Evolutionary conservation across 352 stramenopile species (phyloP).

Genomic region (Blastocystis sp.): DNA sequence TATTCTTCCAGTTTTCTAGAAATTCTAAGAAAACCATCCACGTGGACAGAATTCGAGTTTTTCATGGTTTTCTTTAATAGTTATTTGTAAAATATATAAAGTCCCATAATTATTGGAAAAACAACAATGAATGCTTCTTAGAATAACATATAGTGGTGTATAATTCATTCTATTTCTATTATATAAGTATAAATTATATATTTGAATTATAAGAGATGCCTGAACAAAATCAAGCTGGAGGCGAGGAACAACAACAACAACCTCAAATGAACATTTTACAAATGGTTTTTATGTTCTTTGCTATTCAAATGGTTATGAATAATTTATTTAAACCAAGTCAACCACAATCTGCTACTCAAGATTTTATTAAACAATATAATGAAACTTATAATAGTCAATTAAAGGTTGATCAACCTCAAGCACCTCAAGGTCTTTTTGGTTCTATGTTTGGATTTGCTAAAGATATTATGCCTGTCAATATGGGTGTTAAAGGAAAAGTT

Average conservation of each 20-base stretch:
- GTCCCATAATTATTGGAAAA: no score
- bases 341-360: conserved; percentile 1
- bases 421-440: not conserved
- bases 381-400: conserved; percentile 9
- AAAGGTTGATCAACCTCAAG: not conserved
- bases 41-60: no score
- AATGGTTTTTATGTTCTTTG: conserved; percentile 33
- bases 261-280: conserved; percentile 25
- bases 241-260: conserved; percentile 10
- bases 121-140: no score
- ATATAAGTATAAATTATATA: no score
- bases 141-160: no score
- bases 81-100: no score
- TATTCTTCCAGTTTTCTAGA: no score
- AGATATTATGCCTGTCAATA: conserved; percentile 34
- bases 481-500: conserved; percentile 1
- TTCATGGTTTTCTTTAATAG: no score
- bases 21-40: no score
- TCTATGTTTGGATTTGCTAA: conserved; percentile 17
- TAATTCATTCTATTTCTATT: no score
- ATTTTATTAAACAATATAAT: conserved; percentile 32
- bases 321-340: not conserved
- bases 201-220: no score
- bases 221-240: conserved; percentile 10
- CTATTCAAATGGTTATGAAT: conserved; percentile 21